Conservation (phyloP, 2,329 filamentous ascomycete genomes). For the Paecilomyces formosus region DNA sequence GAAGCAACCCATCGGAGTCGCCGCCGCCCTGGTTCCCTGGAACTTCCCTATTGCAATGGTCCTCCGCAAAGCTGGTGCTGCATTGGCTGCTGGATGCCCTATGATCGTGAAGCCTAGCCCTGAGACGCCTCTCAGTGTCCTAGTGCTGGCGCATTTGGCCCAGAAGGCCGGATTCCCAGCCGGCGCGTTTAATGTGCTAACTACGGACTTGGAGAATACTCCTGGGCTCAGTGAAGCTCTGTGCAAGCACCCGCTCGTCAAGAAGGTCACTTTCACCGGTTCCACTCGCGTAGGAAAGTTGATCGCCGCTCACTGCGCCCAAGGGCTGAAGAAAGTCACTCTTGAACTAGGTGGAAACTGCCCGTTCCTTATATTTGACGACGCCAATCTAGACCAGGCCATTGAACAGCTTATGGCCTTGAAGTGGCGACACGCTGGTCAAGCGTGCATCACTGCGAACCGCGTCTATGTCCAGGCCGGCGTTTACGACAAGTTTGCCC, state of each 20-base stretch:
- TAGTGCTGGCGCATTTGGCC: conserved; percentile 48
- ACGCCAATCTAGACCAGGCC: conserved; percentile 51
- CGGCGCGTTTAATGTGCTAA: conserved; percentile 55
- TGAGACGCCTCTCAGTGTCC: conserved; percentile 54
- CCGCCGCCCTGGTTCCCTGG: conserved; percentile 64
- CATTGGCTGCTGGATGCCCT: conserved; percentile 63
- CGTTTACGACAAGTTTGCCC: conserved; percentile 46
- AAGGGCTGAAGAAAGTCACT: conserved; percentile 57
- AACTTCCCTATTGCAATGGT: conserved; percentile 65
- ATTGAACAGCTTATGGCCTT: conserved; percentile 31
- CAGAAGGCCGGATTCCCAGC: conserved; percentile 50
- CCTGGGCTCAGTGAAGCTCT: conserved; percentile 41
- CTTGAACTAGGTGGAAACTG: conserved; percentile 60
- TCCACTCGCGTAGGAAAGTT: conserved; percentile 56
- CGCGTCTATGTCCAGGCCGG: conserved; percentile 38
- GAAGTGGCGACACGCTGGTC: conserved; percentile 37
- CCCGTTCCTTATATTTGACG: conserved; percentile 58
- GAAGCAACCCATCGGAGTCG: conserved; percentile 66
- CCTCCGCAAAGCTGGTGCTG: conserved; percentile 59
- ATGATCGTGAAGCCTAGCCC: conserved; percentile 69
- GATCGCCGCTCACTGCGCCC: conserved; percentile 52
- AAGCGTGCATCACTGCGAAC: conserved; percentile 41
- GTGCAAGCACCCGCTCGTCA: conserved; percentile 50
- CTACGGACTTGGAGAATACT: conserved; percentile 39
- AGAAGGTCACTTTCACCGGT: conserved; percentile 56